A percentile compares a stretch with the other conserved stretches of the same genome.
phyloP scores from a whole-genome alignment of 2,329 filamentous ascomycete genomes.

The Fusarium nygamai region DNA sequence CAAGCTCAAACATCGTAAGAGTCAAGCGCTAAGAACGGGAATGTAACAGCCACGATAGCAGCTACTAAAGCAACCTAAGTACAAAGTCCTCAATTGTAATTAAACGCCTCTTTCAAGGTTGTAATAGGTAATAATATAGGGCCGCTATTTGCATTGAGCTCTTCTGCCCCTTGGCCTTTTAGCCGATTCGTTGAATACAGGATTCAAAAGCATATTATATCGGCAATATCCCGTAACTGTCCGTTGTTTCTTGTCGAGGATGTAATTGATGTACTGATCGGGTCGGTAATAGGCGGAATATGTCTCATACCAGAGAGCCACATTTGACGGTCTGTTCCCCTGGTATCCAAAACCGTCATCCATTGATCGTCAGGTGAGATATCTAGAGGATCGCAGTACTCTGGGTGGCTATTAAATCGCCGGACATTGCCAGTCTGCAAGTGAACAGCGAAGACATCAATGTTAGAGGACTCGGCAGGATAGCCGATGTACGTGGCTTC shows the following conservation, averaged over 20 bases:
- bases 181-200: no score
- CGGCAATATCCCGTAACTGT: no score
- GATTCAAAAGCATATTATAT: no score
- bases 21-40: no score
- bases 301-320: constrained; percentile 52
- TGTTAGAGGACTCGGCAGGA: constrained; percentile 54
- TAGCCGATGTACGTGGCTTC: constrained; percentile 55
- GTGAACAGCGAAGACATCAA: constrained; percentile 56
- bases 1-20: no score
- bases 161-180: no score
- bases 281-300: constrained; percentile 54
- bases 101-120: no score
- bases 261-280: constrained; percentile 45
- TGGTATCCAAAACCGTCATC: constrained; percentile 55
- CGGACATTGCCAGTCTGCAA: constrained; percentile 52
- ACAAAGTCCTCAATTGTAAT: no score
- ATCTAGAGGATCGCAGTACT: constrained; percentile 55
- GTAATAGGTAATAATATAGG: no score
- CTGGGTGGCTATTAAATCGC: constrained; percentile 54
- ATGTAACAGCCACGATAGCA: no score
- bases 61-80: no score
- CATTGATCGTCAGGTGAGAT: constrained; percentile 55
- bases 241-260: constrained; percentile 59
- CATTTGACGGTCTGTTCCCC: constrained; percentile 53
- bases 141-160: no score